phyloP scores from a whole-genome alignment of 192 early-diverging fungal species.

The Backusella mclennaniae region DNA sequence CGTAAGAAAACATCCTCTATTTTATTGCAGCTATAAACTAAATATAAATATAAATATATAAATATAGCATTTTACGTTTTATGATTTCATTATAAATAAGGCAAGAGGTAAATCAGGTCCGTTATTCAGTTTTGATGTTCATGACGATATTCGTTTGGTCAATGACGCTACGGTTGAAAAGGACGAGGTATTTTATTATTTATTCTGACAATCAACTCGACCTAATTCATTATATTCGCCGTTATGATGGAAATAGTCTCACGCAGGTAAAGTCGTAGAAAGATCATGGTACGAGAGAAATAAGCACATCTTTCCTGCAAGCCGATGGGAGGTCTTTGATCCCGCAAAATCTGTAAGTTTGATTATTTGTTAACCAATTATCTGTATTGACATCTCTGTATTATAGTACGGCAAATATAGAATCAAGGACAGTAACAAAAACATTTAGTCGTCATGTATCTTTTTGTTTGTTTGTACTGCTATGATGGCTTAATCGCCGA shows the following conservation, averaged over 20 bases:
- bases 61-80: slow-evolving; percentile 74
- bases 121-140: slow-evolving; percentile 91
- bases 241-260: slow-evolving; percentile 51
- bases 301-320: slow-evolving; percentile 95
- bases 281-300: slow-evolving; percentile 88
- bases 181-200: slow-evolving; percentile 63
- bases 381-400: not conserved
- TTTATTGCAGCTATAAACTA: not conserved
- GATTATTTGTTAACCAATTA: not conserved
- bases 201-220: too few species aligned
- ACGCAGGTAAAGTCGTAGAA: slow-evolving; percentile 93
- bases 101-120: slow-evolving; percentile 96
- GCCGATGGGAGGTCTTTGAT: slow-evolving; percentile 91
- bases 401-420: slow-evolving; percentile 60
- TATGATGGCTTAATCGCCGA: not conserved
- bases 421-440: slow-evolving; percentile 12
- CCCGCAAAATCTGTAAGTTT: slow-evolving; percentile 66
- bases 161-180: slow-evolving; percentile 84
- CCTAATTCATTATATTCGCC: too few species aligned
- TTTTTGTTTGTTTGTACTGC: not conserved
- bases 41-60: not conserved
- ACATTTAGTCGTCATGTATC: not conserved
- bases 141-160: slow-evolving; percentile 85
- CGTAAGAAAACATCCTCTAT: slow-evolving; percentile 36
- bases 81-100: slow-evolving; percentile 96